Evolutionary conservation across 305 asterid genomes (phyloP), one percentile per base, ranked within the genome.

Genomic region (Fraxinus platypoda): DNA sequence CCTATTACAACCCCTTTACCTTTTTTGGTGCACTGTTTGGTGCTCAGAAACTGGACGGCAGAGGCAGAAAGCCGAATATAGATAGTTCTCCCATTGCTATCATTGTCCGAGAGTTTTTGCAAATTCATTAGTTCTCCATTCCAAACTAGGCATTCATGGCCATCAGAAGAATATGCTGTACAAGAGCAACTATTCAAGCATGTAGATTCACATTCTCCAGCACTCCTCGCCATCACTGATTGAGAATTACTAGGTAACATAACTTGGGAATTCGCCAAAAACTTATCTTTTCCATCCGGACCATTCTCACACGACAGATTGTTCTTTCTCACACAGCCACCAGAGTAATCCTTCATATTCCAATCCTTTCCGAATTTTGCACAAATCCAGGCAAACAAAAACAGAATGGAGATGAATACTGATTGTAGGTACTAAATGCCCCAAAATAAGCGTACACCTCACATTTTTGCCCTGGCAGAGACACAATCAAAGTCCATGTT

Each of bases 401-500:
- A 28, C 2, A 28, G 30, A 28, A 28, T 2, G 30, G 30, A 28
- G 30, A 28, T 28, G 30, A 28, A 2, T 28, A 28, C 30, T 28
- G 30, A 28, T 28, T 28, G 30, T 2, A 28, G 30, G 30, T 28
- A 28, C 30, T 28, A 28, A 28, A 28, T 28, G 30, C 30, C 30
- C 23, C 62, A 49, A 23, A 49, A 15, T 49, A 49, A 17, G 2
- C 62, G 7, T 49, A 17, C 23, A 49, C 62, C 23, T 49, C 86
- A 79, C 97, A 93, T 35, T 91, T 91, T 76, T 85, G 82, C 81
- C 91, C 85, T 4, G 98, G 97, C 84, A 87, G 92, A 78, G 89
- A 74, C 95, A 91, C 90, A 74, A 90, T 85, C 86, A 89, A 75
- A 80, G 83, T 90, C 97, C 97, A 93, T n/a, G n/a, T n/a, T n/a